Conservation (phyloP, 1,284 basidiomycete species). For the Afroboletus lepidellus region DNA sequence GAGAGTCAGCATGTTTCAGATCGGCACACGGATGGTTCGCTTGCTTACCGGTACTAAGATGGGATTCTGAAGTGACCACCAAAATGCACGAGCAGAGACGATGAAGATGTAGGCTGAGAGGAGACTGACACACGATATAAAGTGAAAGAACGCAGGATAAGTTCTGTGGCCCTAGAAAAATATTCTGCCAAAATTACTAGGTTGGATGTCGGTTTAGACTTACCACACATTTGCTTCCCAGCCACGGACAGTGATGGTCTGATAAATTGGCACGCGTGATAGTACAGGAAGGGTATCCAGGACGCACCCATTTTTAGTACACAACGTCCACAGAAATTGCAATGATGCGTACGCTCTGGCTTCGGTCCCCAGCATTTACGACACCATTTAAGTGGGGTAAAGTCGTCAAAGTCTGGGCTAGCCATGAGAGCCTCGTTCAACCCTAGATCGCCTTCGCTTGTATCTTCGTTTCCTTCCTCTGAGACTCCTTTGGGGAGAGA, state of each 20-base stretch:
- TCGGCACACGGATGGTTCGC: not conserved
- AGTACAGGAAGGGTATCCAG: not conserved
- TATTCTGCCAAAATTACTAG: slow-evolving; percentile 1
- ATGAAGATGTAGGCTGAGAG: slow-evolving; percentile 62
- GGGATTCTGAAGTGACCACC: slow-evolving; percentile 67
- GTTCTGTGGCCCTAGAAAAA: slow-evolving; percentile 72
- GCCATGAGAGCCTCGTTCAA: slow-evolving; percentile 60
- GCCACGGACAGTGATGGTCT: slow-evolving; percentile 93
- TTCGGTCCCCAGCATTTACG: slow-evolving; percentile 75
- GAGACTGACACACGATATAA: slow-evolving; percentile 66
- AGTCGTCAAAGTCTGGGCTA: slow-evolving; percentile 45
- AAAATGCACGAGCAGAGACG: slow-evolving; percentile 57
- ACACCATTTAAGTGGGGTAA: slow-evolving; percentile 66
- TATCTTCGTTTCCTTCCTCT: slow-evolving; percentile 29
- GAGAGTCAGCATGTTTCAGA: slow-evolving; percentile 7
- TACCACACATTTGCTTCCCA: slow-evolving; percentile 77
- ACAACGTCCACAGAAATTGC: slow-evolving; percentile 73
- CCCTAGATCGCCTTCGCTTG: slow-evolving; percentile 48
- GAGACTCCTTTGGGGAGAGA: slow-evolving; percentile 32
- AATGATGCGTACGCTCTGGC: slow-evolving; percentile 85
- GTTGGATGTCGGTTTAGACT: slow-evolving; percentile 28
- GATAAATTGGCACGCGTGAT: slow-evolving; percentile 15
- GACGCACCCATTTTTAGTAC: slow-evolving; percentile 81
- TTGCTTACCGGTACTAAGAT: slow-evolving; percentile 50
- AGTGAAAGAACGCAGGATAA: slow-evolving; percentile 84